Percentiles rank a stretch among this genome's conserved stretches.
phyloP scores from a whole-genome alignment of 805 yeast genomes.

The Kodamaea sagamina region DNA sequence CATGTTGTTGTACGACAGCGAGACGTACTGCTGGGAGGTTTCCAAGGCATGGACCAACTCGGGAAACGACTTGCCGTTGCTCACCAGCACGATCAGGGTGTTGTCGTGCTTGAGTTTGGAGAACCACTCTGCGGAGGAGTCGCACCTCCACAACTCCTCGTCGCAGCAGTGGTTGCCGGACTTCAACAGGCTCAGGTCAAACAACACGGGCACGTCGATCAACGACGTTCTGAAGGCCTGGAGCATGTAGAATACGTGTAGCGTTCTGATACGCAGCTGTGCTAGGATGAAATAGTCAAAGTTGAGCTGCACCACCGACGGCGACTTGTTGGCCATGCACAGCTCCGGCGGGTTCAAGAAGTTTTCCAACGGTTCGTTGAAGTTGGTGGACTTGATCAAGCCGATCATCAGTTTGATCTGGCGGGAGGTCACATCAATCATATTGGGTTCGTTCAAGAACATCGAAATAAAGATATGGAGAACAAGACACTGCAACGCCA shows the following conservation, averaged over 20 bases:
- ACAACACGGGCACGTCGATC: slow-evolving; percentile 43
- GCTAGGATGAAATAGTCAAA: slow-evolving; percentile 55
- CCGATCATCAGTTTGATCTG: slow-evolving; percentile 58
- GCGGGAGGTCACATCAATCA: slow-evolving; percentile 52
- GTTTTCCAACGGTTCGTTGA: slow-evolving; percentile 52
- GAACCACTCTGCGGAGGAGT: slow-evolving; percentile 52
- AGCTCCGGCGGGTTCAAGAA: slow-evolving; percentile 44
- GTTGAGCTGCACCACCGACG: slow-evolving; percentile 35
- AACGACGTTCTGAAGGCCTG: slow-evolving; percentile 42
- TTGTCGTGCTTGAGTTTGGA: neutral
- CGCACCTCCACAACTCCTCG: slow-evolving; percentile 63
- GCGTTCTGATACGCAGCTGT: slow-evolving; percentile 57
- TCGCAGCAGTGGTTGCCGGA: slow-evolving; percentile 66
- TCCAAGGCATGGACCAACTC: slow-evolving; percentile 24
- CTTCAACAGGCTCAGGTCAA: slow-evolving; percentile 47
- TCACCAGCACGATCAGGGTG: slow-evolving; percentile 5
- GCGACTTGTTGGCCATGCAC: slow-evolving; percentile 10
- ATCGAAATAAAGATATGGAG: slow-evolving; percentile 57
- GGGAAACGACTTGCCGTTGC: slow-evolving; percentile 10
- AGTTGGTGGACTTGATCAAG: slow-evolving; percentile 52
- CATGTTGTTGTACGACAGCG: slow-evolving; percentile 50
- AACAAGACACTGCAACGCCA: slow-evolving; percentile 58
- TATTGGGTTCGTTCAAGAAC: slow-evolving; percentile 55
- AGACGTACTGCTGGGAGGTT: slow-evolving; percentile 18
- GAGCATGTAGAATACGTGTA: slow-evolving; percentile 52